Conservation (phyloP, 345 rosid genomes). For the Xanthoceras sorbifolium region DNA sequence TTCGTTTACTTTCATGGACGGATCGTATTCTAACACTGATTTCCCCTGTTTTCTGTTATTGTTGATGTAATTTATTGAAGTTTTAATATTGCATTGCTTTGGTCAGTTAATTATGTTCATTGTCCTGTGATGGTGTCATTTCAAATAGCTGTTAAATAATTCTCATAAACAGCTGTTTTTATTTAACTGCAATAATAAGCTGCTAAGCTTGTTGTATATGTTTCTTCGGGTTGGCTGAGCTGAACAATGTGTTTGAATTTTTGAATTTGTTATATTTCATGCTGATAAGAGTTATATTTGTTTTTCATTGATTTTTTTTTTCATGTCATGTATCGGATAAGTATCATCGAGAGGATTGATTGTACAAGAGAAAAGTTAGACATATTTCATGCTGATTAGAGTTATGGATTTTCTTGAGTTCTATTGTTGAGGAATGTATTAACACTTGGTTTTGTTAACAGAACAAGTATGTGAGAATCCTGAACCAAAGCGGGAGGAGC, state of each 20-base stretch:
- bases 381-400: background rate
- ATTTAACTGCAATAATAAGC: background rate
- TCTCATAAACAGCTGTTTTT: background rate
- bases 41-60: background rate
- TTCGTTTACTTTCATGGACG: background rate
- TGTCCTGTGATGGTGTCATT: background rate
- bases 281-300: background rate
- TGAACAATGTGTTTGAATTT: background rate
- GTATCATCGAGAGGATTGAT: background rate
- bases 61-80: background rate
- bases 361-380: background rate
- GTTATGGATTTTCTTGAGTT: no score
- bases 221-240: background rate
- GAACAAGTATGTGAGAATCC: slow-evolving; percentile 4
- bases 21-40: background rate
- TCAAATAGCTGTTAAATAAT: background rate
- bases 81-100: background rate
- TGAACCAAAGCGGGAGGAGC: slow-evolving; percentile 28
- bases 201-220: background rate
- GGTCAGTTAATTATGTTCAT: background rate
- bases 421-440: background rate
- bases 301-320: background rate
- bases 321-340: background rate
- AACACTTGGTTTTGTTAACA: background rate
- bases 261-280: background rate